Conservation (phyloP, 805 yeast species). For the Yarrowia bubula region DNA sequence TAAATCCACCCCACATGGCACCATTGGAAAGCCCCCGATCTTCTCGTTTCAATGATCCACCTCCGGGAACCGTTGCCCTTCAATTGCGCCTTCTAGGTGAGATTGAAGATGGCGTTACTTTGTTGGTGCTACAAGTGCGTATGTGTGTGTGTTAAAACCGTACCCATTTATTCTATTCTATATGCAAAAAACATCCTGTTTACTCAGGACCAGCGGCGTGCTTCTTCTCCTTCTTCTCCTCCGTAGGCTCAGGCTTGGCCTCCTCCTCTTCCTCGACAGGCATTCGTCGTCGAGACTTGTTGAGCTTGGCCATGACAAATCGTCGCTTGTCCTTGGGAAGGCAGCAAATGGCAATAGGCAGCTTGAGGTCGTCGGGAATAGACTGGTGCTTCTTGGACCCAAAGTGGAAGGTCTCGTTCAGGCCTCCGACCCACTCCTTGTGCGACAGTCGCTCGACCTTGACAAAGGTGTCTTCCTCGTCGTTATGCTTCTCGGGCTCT, state of each 20-base stretch:
- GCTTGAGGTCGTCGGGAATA: conserved; percentile 2
- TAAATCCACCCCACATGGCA: too few relatives aligned
- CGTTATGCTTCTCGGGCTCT: not conserved
- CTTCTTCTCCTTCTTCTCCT: not conserved
- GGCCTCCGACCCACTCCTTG: not conserved
- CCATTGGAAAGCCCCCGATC: too few relatives aligned
- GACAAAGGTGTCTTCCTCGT: conserved; percentile 1
- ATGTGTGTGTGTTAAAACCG: too few relatives aligned
- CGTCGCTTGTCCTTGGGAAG: conserved; percentile 9
- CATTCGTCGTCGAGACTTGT: not conserved
- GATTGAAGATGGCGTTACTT: too few relatives aligned
- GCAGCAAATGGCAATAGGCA: conserved; percentile 14
- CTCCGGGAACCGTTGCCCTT: too few relatives aligned
- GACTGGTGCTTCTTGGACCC: conserved; percentile 20
- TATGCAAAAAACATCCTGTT: not conserved
- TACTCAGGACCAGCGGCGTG: conserved; percentile 4
- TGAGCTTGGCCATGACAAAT: conserved; percentile 7
- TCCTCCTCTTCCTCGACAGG: conserved; percentile 1
- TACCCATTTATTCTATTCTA: conserved; percentile 13
- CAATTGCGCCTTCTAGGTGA: too few relatives aligned
- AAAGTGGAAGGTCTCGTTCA: conserved; percentile 8
- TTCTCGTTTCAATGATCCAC: too few relatives aligned
- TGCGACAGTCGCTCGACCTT: conserved; percentile 3
- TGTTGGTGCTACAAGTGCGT: too few relatives aligned
- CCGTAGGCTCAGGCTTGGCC: not conserved